Percentiles rank a stretch among this genome's conserved stretches.
These are phyloP conservation scores for Cystofilobasidium capitatum DNA, from an alignment of 768 basidiomycete species.

Conservation along the genomic window DNA sequence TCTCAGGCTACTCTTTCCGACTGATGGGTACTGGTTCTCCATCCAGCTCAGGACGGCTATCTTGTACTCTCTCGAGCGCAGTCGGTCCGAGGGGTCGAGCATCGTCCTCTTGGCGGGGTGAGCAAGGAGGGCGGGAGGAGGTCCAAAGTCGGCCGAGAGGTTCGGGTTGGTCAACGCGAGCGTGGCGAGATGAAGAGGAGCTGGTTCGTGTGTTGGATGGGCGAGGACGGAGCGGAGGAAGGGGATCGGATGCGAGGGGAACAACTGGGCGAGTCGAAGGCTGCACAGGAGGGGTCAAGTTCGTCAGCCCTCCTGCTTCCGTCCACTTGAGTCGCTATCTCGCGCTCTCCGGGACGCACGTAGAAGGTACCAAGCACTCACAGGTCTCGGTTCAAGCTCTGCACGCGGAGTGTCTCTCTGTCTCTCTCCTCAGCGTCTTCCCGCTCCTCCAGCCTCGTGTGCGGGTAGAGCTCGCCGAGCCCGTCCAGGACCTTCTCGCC, in stretches of 20 bases:
- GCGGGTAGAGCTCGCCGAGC: slow-evolving; percentile 14
- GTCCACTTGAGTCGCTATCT: too few species aligned
- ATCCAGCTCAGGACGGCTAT: neutral
- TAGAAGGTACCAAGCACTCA: neutral
- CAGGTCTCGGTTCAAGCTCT: slow-evolving; percentile 14
- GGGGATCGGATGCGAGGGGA: slow-evolving; percentile 15
- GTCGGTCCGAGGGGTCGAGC: neutral
- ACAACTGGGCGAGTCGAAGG: neutral
- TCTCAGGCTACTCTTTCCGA: neutral
- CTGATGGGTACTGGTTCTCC: neutral
- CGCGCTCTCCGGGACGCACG: too few species aligned
- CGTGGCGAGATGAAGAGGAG: slow-evolving; percentile 13
- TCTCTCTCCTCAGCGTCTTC: neutral
- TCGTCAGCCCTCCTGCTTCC: too few species aligned
- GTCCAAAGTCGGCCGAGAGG: neutral
- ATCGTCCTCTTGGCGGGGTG: neutral
- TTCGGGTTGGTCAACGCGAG: neutral
- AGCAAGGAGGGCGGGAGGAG: neutral
- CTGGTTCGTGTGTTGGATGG: slow-evolving; percentile 8
- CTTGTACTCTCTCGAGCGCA: slow-evolving; percentile 14
- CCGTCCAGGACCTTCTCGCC: slow-evolving; percentile 23
- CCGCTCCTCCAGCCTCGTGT: neutral
- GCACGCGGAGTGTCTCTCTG: neutral
- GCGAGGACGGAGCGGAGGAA: slow-evolving; percentile 12
- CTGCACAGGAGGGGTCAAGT: neutral